Conservation (phyloP, 2,329 filamentous ascomycete species). For the Fusarium sp. region DNA sequence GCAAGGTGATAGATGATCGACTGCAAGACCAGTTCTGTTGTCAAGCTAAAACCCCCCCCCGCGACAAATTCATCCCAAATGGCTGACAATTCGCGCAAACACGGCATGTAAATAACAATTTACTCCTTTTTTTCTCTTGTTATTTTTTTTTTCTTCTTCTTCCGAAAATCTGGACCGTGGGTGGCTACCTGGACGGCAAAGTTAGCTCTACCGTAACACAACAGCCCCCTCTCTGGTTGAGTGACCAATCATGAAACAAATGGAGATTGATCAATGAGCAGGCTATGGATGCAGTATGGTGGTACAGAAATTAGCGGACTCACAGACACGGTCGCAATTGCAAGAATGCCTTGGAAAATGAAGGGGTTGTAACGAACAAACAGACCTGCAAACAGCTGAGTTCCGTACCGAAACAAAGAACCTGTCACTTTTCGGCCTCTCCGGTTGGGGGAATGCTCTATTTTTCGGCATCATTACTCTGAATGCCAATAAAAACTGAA, state of each 20-base stretch:
- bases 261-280: neutral
- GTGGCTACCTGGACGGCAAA: neutral
- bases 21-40: neutral
- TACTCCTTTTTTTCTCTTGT: neutral
- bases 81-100: too few relatives aligned
- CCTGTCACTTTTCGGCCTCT: neutral
- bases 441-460: neutral
- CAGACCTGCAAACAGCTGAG: neutral
- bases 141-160: neutral
- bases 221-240: neutral
- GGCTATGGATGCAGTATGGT: too few relatives aligned
- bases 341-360: neutral
- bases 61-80: neutral
- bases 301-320: neutral
- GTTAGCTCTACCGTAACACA: neutral
- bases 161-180: neutral
- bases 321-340: neutral
- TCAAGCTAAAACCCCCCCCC: neutral
- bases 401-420: neutral
- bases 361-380: neutral
- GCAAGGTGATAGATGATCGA: neutral
- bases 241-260: neutral
- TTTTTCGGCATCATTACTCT: too few relatives aligned
- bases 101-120: neutral
- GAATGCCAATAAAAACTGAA: neutral